A percentile compares a stretch with the other conserved stretches of the same genome.
Evolutionary conservation across 345 rosid species (phyloP).

Genomic region (Salix brachista): DNA sequence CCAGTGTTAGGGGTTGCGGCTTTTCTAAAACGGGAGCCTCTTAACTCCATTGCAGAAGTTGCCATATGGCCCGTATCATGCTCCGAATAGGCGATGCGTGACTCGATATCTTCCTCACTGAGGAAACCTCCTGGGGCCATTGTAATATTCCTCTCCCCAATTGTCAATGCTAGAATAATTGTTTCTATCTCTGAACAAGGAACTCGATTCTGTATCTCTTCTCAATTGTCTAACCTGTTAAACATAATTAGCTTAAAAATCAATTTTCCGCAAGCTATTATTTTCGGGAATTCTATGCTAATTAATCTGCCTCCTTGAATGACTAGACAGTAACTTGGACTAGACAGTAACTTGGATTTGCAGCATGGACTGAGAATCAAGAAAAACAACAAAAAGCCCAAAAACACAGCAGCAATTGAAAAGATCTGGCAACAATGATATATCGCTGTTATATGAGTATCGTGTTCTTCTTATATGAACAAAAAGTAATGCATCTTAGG

Average conservation of each 20-base stretch:
- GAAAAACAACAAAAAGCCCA: background rate
- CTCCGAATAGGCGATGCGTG: constrained; percentile 41
- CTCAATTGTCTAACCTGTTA: constrained; percentile 8
- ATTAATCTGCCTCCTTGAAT: background rate
- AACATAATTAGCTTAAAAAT: background rate
- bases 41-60: constrained; percentile 39
- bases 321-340: background rate
- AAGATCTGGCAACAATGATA: background rate
- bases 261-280: background rate
- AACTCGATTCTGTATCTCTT: background rate
- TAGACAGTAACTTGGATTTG: background rate
- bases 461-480: background rate
- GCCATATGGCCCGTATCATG: constrained; percentile 44
- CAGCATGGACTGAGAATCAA: background rate
- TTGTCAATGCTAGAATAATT: constrained; percentile 7
- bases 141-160: constrained; percentile 6
- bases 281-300: background rate
- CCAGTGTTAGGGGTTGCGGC: constrained; percentile 36
- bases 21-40: constrained; percentile 44
- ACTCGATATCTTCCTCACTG: constrained; percentile 46
- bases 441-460: background rate
- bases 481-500: background rate
- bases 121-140: constrained; percentile 62
- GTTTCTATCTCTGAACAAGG: constrained; percentile 5
- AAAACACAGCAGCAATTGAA: background rate